Base-by-base conservation (phyloP, 2,329 filamentous ascomycete species). In the Sporothrix globosa region DNA sequence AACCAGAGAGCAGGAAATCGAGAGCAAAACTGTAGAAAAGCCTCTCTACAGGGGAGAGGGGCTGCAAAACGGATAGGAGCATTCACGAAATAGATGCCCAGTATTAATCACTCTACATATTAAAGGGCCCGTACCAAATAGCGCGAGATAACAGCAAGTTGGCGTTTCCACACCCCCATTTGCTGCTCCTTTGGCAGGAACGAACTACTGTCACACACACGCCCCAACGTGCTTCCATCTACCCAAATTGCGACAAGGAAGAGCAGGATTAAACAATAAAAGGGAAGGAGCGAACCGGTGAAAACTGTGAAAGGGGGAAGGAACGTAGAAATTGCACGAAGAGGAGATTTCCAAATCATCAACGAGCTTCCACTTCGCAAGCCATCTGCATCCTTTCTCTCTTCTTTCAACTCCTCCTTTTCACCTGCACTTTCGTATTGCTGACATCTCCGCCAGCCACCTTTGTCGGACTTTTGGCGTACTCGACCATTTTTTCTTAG, bases 71-170 rank as follows among this genome's bases (percentile, higher is more conserved):
- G 19, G 46, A n/a, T 19, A 27, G 58, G 39, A 63, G 21, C 39
- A 41, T 30, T 39, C 50, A 46, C 48, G 6, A 27, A 67, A 41
- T 13, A 44, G 14, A 2, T 44, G 30, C 21, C 50, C 39, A 21
- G 27, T 24, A 34, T 54, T 67, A 27, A 61, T 68, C 48, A 50
- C 21, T 30, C 41, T 46, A 13, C 39, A n/a, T n/a, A n/a, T n/a
- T 27, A 14, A 46, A 17, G 19, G n/a, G 24, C 19, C 27, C 67
- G 4, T 61, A 58, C 54, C 27, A 69, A 34, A 69, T 69, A 69
- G 68, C 68, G 56, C 30, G 56, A 69, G 68, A 69, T 69, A 69
- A 69, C 68, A 56, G 53, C 68, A 9, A 1, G 44, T 54, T 69
- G 67, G 67, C 67, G 67, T 68, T 56, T 68, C 52, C 41, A 21